phyloP scores from a whole-genome alignment of 345 rosid species.

The Isatis tinctoria region DNA sequence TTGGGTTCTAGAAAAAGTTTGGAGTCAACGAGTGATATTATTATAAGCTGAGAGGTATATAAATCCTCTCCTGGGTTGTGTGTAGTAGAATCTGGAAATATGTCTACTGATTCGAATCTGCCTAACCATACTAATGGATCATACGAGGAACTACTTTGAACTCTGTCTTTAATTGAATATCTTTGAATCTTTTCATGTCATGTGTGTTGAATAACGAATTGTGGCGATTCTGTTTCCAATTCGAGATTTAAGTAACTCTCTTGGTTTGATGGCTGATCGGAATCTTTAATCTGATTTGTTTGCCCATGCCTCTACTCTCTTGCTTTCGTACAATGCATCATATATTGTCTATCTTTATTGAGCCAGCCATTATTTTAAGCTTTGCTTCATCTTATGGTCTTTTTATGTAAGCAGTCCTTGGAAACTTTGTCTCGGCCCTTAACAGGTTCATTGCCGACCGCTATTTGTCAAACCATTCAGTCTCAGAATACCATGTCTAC shows the following conservation, averaged over 20 bases:
- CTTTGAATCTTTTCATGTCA: background rate
- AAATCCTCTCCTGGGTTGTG: background rate
- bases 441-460: constrained; percentile 90
- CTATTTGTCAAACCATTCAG: constrained; percentile 61
- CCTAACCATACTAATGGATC: background rate
- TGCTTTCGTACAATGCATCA: background rate
- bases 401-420: constrained; percentile 59
- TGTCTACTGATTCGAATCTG: constrained; percentile 11
- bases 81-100: constrained; percentile 1
- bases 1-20: background rate
- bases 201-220: background rate
- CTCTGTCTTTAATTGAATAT: background rate
- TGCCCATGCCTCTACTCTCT: background rate
- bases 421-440: constrained; percentile 92
- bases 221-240: background rate
- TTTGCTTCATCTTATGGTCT: background rate
- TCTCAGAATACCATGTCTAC: constrained; percentile 89
- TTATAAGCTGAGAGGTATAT: background rate
- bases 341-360: background rate
- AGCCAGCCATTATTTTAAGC: background rate
- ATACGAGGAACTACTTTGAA: background rate
- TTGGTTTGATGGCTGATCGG: background rate
- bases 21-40: background rate
- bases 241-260: background rate
- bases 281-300: background rate